A percentile compares a stretch with the other conserved stretches of the same genome.
These are phyloP conservation scores for Saccharomyces hybrid DNA, from an alignment of 1,139 yeast species.

Conservation along the genomic window DNA sequence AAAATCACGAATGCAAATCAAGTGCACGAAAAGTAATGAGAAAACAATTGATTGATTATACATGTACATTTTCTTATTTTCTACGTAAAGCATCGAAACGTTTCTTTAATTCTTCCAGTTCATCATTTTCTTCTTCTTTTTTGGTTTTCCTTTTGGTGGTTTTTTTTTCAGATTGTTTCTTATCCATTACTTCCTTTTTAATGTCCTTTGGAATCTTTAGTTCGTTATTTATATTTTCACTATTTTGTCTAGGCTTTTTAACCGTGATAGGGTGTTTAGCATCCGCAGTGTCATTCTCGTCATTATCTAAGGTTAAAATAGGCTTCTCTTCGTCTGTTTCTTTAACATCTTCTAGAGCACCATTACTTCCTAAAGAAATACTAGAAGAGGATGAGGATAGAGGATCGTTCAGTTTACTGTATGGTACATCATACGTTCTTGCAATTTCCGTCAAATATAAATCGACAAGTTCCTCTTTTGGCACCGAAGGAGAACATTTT, in stretches of 20 bases:
- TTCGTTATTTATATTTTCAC: slow-evolving; percentile 40
- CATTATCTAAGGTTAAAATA: slow-evolving; percentile 29
- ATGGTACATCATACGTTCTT: slow-evolving; percentile 68
- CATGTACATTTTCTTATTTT: slow-evolving; percentile 7
- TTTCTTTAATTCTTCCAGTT: slow-evolving; percentile 45
- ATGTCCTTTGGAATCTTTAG: slow-evolving; percentile 39
- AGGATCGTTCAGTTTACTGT: slow-evolving; percentile 46
- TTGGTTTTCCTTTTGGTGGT: slow-evolving; percentile 13
- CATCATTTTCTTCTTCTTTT: slow-evolving; percentile 33
- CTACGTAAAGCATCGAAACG: slow-evolving; percentile 45
- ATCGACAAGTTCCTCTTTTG: slow-evolving; percentile 55
- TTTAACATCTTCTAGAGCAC: slow-evolving; percentile 21
- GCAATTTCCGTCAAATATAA: slow-evolving; percentile 78
- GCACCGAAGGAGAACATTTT: slow-evolving; percentile 63
- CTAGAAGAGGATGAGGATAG: slow-evolving; percentile 13
- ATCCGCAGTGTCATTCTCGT: slow-evolving; percentile 24
- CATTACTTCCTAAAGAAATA: slow-evolving; percentile 27
- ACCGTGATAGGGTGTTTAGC: slow-evolving; percentile 40
- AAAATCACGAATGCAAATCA: background rate
- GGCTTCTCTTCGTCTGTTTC: slow-evolving; percentile 25
- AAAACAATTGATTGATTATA: background rate
- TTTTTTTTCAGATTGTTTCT: slow-evolving; percentile 16
- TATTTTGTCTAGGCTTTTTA: slow-evolving; percentile 40
- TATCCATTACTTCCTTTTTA: slow-evolving; percentile 21
- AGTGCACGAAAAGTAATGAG: background rate